These are phyloP conservation scores for Microdochium nivale DNA, from an alignment of 2,329 filamentous ascomycete genomes.

Conservation along the genomic window DNA sequence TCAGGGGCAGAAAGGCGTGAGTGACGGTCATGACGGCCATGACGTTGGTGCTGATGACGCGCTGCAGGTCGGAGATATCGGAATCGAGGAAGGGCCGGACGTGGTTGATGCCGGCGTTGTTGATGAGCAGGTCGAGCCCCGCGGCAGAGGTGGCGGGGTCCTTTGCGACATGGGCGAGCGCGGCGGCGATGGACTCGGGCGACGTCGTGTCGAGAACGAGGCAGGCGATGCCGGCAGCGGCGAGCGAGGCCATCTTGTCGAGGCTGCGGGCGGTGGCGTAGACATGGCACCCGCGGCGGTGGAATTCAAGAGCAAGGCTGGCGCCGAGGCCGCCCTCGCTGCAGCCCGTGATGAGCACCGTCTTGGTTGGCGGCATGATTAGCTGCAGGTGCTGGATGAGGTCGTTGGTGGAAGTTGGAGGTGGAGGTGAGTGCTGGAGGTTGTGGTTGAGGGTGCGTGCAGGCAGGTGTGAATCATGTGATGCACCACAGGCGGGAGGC, in stretches of 20 bases:
- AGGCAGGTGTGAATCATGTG: no score
- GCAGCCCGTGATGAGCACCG: slow-evolving; percentile 1
- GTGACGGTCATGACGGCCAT: slow-evolving; percentile 2
- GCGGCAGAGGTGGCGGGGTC: not conserved
- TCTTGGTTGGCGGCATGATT: not conserved
- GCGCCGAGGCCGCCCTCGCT: not conserved
- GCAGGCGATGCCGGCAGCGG: not conserved
- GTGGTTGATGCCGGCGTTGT: slow-evolving; percentile 4
- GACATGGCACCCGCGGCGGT: not conserved
- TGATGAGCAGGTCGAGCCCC: slow-evolving; percentile 3
- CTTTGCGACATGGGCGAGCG: not conserved
- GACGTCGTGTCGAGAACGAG: slow-evolving; percentile 3
- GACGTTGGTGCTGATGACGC: slow-evolving; percentile 4
- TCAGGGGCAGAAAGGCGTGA: slow-evolving; percentile 4
- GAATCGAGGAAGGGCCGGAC: slow-evolving; percentile 5
- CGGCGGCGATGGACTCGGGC: not conserved
- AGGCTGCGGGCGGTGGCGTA: not conserved
- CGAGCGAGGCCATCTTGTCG: slow-evolving; percentile 1
- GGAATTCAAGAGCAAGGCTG: slow-evolving; percentile 1
- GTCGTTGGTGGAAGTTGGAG: no score
- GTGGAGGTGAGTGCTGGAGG: not conserved
- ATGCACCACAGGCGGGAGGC: no score
- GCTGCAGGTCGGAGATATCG: not conserved
- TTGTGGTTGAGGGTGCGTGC: no score
- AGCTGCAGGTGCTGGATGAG: no score